Conservation (phyloP, 2,329 filamentous ascomycete genomes). For the Lasiodiplodia sp. region DNA sequence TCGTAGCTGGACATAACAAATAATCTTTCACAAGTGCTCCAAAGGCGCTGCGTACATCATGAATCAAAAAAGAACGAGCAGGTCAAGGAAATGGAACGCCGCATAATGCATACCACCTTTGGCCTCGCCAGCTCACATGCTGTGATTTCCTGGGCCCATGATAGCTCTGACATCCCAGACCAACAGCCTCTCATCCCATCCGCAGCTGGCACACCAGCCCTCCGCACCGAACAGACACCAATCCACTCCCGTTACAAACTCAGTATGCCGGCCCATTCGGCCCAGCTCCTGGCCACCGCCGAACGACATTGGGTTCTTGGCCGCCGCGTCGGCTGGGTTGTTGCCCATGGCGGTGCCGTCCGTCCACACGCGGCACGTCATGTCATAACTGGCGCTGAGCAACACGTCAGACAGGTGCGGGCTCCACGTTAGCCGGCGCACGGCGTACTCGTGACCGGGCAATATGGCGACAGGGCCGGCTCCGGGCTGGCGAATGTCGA, state of each 20-base stretch:
- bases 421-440: constrained; percentile 86
- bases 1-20: constrained; percentile 3
- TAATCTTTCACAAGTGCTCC: neutral
- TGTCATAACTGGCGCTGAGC: constrained; percentile 92
- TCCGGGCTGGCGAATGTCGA: constrained; percentile 81
- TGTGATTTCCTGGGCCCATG: constrained; percentile 52
- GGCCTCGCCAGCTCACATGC: neutral
- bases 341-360: constrained; percentile 69
- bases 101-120: constrained; percentile 14
- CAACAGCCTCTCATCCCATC: constrained; percentile 90
- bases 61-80: neutral
- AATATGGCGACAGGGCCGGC: constrained; percentile 77
- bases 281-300: constrained; percentile 75
- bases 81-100: constrained; percentile 8
- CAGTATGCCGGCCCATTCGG: constrained; percentile 89
- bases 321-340: constrained; percentile 42
- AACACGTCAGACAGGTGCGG: constrained; percentile 91
- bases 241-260: constrained; percentile 95
- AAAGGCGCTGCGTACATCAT: neutral
- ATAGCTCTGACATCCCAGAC: constrained; percentile 86
- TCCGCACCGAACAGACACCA: constrained; percentile 97
- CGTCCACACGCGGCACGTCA: constrained; percentile 94
- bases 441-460: constrained; percentile 88
- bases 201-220: constrained; percentile 92
- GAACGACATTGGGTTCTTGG: constrained; percentile 48